Evolutionary conservation across 1,284 basidiomycete species (phyloP), one percentile per base, ranked within the genome.

Genomic region (Tylopilus orsonianus): DNA sequence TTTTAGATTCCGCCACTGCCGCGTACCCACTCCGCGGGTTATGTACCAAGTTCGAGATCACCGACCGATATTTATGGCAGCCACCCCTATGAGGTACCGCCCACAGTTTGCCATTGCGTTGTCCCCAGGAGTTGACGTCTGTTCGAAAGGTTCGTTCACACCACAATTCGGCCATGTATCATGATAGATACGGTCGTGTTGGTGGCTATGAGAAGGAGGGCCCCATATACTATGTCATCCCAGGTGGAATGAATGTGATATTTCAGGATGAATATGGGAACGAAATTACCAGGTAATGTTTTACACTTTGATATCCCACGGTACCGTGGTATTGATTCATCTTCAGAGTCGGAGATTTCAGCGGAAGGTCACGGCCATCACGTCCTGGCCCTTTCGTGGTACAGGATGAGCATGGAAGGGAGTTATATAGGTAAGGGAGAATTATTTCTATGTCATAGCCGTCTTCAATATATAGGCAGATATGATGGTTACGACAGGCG

Each of bases 241-340:
- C 85, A 26, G 74, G 73, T 13, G 85, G 83, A 20, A 72, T 81
- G 54, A 77, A 80, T 48, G 80, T 87, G 13, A 75, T 88, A 39
- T 85, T 88, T 58, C 74, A 81, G 61, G 85, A 88, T 57, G 78
- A 81, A 55, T 62, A 75, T 34, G 86, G 86, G 20, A 78, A 78
- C 48, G 81, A 85, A 55, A 75, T 87, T 22, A 78, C 78, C 8
- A 78, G 85, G 86, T 81, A 66, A 48, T 58, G 10, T 30, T 40
- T 30, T 8, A 81, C 66, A 48, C 58, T 9, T 32, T 40, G 29
- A 8, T 42, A 39, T 44, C 44, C 30, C 8, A 7, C 30, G 2
- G 24, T 43, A 57, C 60, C 10, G 54, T 71, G 55, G 46, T 58
- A 62, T 54, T 55, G 57, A 18, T 43, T 33, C 37, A 18, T 38